Evolutionary conservation across 2,329 filamentous ascomycete genomes (phyloP).

Genomic region (Pezizomycotina sp.): DNA sequence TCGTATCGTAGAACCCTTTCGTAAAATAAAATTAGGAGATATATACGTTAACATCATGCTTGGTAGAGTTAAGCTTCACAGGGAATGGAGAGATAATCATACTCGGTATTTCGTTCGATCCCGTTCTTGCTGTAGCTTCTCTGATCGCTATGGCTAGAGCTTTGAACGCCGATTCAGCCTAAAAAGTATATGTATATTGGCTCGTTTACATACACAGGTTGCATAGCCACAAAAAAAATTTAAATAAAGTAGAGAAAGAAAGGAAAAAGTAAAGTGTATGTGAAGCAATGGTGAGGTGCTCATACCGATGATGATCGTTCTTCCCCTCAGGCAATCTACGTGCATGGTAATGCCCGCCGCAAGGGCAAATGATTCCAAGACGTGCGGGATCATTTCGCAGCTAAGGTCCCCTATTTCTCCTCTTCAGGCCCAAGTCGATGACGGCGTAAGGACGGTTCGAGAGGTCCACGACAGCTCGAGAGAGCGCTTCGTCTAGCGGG

Average conservation of each 20-base stretch:
- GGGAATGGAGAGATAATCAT: no score
- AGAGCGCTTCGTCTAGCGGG: constrained; percentile 80
- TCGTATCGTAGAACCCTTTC: no score
- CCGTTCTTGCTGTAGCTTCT: constrained; percentile 56
- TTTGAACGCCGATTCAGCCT: constrained; percentile 94
- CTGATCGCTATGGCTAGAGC: constrained; percentile 75
- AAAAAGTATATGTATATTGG: no score
- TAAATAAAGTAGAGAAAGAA: no score
- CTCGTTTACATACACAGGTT: no score
- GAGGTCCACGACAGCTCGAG: constrained; percentile 82
- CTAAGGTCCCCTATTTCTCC: constrained; percentile 90
- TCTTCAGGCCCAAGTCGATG: constrained; percentile 64
- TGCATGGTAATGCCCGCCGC: constrained; percentile 83
- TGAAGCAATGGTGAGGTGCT: no score
- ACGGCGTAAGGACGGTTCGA: constrained; percentile 81
- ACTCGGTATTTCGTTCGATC: constrained; percentile 76
- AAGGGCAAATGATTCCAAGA: constrained; percentile 83
- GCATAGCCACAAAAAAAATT: no score
- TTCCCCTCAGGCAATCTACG: constrained; percentile 77
- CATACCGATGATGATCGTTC: constrained; percentile 95
- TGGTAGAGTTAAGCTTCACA: no score
- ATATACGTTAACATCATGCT: no score
- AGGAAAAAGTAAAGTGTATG: no score
- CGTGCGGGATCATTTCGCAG: constrained; percentile 95
- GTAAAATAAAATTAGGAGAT: no score